Evolutionary conservation across 805 yeast genomes (phyloP), one percentile per base, ranked within the genome.

Genomic region (Diddensiella caesifluorescens): DNA sequence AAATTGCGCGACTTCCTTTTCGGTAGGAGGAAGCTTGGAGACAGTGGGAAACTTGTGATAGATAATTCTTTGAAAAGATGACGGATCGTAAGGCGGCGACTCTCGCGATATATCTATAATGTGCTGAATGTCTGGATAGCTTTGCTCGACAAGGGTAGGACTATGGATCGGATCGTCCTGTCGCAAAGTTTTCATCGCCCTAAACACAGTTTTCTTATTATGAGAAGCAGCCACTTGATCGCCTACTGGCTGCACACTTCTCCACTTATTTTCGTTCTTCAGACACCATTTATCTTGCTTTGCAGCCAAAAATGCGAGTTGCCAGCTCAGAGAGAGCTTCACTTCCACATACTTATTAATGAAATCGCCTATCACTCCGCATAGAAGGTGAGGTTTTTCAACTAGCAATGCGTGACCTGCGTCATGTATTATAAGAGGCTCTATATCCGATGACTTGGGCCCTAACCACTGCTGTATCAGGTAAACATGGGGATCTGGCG

Each of bases 31-130:
- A 22, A 82, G 78, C 57, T 83, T 83, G 3, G 87, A 79, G 28
- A 83, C 88, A 1, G 90, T 83, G 23, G 88, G 82, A 60, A 79
- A 78, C 62, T 83, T 83, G 60, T 76, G 69, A 63, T 83, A 83
- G 42, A 65, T 65, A 49, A 83, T 72, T 12, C 72, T 59, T 15
- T 60, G 33, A 52, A 83, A 77, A 16, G 76, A 62, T 18, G 58
- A 48, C 0, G 89, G 88, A 43, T 76, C 78, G 55, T 83, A 83
- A 0, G 88, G 83, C 3, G 89, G 89, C 2, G 75, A 67, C 31
- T 67, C 71, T 7, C 70, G 61, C 1, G 88, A 80, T 20, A 83
- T 83, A 54, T 83, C 89, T 15, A 83, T 72, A 5, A 83, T 67
- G 2, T 80, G 83, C 22, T 67, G 62, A 19, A 83, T 66, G 30